Evolutionary conservation across 257 asterid genomes (phyloP).

Genomic region (Solanum sitiens): DNA sequence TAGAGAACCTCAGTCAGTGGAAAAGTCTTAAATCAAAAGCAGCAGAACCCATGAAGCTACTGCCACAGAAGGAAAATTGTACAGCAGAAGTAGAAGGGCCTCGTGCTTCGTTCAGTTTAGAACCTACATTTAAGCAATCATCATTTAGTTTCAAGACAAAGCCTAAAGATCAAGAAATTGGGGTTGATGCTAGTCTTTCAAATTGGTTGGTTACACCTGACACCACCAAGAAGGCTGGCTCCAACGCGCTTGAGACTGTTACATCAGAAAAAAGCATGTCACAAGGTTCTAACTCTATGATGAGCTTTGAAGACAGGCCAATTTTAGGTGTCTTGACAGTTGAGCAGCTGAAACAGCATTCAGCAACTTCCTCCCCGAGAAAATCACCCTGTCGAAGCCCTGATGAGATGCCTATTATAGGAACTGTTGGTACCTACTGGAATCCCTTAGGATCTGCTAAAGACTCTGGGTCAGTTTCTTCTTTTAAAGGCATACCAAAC

Average conservation of each 20-base stretch:
- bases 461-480: conserved; percentile 31
- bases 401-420: conserved; percentile 86
- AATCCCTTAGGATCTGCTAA: conserved; percentile 27
- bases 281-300: conserved; percentile 33
- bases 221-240: conserved; percentile 24
- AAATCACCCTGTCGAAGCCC: conserved; percentile 85
- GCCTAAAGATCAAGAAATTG: conserved; percentile 39
- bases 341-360: conserved; percentile 74
- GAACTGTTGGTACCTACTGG: conserved; percentile 92
- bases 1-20: conserved; percentile 88
- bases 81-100: conserved; percentile 31
- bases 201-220: conserved; percentile 68
- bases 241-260: conserved; percentile 29
- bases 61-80: conserved; percentile 67
- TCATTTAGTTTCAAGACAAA: conserved; percentile 28
- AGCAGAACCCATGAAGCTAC: conserved; percentile 8
- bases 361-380: conserved; percentile 52
- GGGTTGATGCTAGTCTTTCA: conserved; percentile 91
- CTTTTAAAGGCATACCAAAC: conserved; percentile 83
- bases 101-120: conserved; percentile 27
- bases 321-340: conserved; percentile 91
- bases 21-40: conserved; percentile 56
- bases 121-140: conserved; percentile 29
- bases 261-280: conserved; percentile 23
- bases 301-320: conserved; percentile 80